Evolutionary conservation across 768 basidiomycete species (phyloP), one percentile per base, ranked within the genome.

Genomic region (Crucibulum laeve): DNA sequence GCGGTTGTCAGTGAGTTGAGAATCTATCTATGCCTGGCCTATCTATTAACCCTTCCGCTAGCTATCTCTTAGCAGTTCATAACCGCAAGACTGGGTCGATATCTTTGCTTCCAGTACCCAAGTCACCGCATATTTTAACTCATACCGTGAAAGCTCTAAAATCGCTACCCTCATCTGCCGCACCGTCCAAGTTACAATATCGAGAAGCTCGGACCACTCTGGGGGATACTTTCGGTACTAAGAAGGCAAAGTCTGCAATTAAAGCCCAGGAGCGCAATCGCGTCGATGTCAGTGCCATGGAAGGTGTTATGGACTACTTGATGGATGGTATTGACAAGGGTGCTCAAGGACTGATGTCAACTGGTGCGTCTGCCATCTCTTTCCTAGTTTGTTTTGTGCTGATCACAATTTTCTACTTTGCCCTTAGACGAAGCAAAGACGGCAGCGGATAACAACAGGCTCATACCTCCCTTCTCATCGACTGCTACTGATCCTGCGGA

Each of bases 141-240:
- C 85, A 84, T 28, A 77, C 82, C 18, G 90, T 95, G 46, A 98
- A 95, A 62, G 80, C 86, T 5, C 71, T 95, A 36, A 92, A 93
- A 63, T 73, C 75, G 25, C 68, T 81, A 28, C 61, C 71, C 14
- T 68, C 77, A 11, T 63, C 75, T 3, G 64, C 70, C 10, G 74
- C 74, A 5, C 74, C 80, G 13, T 62, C 69, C 6, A 65, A 77
- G 38, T 52, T 70, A 37, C 76, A 82, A 46, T 80, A 76, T 45
- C 65, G 75, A 30, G 74, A 82, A 40, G 84, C 84, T 13, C 76
- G 84, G 32, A 87, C 78, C 43, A 72, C 79, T n/a, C 77, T 99
- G 1, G 93, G 95, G 24, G 85, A 92, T 60, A 80, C 87, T 1
- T 99, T 99, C 51, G 95, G 95, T 17, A 95, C 93, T 19, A 90